Evolutionary conservation across 495 filamentous ascomycete species (phyloP), one percentile per base, ranked within the genome.

Genomic region (Aspergillus sclerotioniger): DNA sequence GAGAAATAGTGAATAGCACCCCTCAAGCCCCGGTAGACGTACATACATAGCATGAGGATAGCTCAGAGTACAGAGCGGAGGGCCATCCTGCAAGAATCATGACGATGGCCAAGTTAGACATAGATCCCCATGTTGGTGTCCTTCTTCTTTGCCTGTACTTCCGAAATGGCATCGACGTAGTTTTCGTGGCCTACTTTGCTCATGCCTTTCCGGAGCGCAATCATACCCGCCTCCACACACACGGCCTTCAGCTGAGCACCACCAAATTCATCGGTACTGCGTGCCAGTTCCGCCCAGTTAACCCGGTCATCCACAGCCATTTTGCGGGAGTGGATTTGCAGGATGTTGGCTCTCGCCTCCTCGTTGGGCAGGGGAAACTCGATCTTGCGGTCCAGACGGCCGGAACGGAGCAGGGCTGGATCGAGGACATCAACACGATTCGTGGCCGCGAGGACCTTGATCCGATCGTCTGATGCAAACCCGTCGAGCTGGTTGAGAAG

Each of bases 311-410:
- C 90, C 8, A 97, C 91, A 62, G 91, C 92, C 94, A 99, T 99
- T 80, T 99, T 99, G 53, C 94, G 84, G 51, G 88, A 92, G 79
- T 99, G 94, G 62, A 99, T 99, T 73, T 90, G 89, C 60, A 99
- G 79, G 73, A 99, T 99, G 76, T 98, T 92, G 8, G 93, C 92
- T 25, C 94, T 88, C 2, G 95, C 92, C 76, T 99, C 94, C 75
- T 98, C 94, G 75, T 98, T 99, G n/a, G 94, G 94, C 16, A 98
- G 83, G 3, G 94, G 95, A 79, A 98, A 99, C 76, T 99, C 94
- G 75, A 99, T 99, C 79, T 99, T 99, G 66, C 94, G 87, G 71
- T 99, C 94, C 59, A 99, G 79, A 78, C 94, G 91, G 39, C 94
- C 94, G 21, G 91, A 96, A 65, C 94, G 88, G 33, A 99, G 82